These are phyloP conservation scores for Choanephora cucurbitarum DNA, from an alignment of 371 early-diverging fungal species.

Conservation along the genomic window DNA sequence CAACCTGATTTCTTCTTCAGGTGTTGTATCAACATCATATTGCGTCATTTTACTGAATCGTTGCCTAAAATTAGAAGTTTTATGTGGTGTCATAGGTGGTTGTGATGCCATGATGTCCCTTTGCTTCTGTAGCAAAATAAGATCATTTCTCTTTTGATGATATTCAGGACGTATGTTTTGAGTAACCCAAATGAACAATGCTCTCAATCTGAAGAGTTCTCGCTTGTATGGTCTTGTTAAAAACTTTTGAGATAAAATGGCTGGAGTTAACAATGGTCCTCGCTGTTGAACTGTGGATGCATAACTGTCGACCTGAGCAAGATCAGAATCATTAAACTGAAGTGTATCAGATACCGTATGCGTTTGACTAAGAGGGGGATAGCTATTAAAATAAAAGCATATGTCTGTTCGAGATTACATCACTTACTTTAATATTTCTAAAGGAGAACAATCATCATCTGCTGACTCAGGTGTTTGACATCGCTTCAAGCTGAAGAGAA, in stretches of 20 bases:
- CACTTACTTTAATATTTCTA: conserved; percentile 32
- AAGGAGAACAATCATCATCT: conserved; percentile 32
- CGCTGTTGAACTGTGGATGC: conserved; percentile 60
- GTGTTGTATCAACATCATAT: conserved; percentile 3
- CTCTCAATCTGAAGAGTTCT: conserved; percentile 47
- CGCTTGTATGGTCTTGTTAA: conserved; percentile 54
- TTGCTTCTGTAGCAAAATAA: conserved; percentile 18
- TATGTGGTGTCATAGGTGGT: conserved; percentile 7
- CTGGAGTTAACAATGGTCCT: conserved; percentile 53
- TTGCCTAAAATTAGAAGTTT: conserved; percentile 14
- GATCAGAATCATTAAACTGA: conserved; percentile 33
- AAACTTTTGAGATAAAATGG: conserved; percentile 54
- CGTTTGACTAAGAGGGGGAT: neutral
- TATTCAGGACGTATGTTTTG: conserved; percentile 53
- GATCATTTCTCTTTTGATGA: conserved; percentile 16
- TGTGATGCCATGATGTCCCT: conserved; percentile 1
- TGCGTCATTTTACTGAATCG: conserved; percentile 18
- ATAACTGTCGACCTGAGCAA: conserved; percentile 55
- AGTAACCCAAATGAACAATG: conserved; percentile 58
- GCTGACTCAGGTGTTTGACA: conserved; percentile 25
- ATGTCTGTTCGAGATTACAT: neutral
- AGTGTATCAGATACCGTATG: neutral
- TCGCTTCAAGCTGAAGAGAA: conserved; percentile 25
- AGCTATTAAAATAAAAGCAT: neutral
- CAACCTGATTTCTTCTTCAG: neutral